Evolutionary conservation across 2,329 filamentous ascomycete genomes (phyloP).

Genomic region (Tetracladium maxilliforme): DNA sequence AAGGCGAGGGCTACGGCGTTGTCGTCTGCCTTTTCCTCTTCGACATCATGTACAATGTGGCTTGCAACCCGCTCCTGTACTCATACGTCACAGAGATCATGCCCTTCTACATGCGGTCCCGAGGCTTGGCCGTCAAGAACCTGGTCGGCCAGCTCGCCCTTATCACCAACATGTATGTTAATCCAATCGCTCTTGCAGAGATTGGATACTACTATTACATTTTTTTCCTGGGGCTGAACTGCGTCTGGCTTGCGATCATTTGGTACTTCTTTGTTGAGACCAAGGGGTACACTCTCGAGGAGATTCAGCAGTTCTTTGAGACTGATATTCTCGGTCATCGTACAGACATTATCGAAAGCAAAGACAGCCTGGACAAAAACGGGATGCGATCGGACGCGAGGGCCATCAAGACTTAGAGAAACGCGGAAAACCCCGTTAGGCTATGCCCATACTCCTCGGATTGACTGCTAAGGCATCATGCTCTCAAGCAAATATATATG

Average conservation of each 20-base stretch:
- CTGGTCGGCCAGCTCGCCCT: conserved; percentile 5
- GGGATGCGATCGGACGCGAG: too few species aligned
- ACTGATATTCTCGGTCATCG: too few species aligned
- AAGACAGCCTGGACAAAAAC: too few species aligned
- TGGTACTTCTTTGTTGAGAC: conserved; percentile 7
- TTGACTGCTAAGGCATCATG: too few species aligned
- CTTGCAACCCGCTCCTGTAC: conserved; percentile 10
- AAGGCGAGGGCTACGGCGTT: conserved; percentile 24
- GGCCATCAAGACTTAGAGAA: too few species aligned
- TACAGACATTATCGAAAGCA: too few species aligned
- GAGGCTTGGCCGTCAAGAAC: conserved; percentile 12
- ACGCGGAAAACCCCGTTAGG: too few species aligned
- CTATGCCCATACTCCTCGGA: too few species aligned
- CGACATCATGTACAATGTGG: conserved; percentile 25
- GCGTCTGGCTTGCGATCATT: conserved; percentile 5
- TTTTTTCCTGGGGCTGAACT: conserved; percentile 6
- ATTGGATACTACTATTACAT: conserved; percentile 7
- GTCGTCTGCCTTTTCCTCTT: conserved; percentile 32
- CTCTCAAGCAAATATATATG: too few species aligned
- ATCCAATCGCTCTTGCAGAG: conserved; percentile 5
- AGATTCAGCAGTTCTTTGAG: too few species aligned
- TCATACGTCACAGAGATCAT: conserved; percentile 46
- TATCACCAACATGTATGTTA: conserved; percentile 4
- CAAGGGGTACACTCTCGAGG: conserved; percentile 4
- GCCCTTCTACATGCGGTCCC: conserved; percentile 57